These are phyloP conservation scores for Pythium phragmiticola DNA, from an alignment of 352 stramenopile genomes.

Conservation along the genomic window DNA sequence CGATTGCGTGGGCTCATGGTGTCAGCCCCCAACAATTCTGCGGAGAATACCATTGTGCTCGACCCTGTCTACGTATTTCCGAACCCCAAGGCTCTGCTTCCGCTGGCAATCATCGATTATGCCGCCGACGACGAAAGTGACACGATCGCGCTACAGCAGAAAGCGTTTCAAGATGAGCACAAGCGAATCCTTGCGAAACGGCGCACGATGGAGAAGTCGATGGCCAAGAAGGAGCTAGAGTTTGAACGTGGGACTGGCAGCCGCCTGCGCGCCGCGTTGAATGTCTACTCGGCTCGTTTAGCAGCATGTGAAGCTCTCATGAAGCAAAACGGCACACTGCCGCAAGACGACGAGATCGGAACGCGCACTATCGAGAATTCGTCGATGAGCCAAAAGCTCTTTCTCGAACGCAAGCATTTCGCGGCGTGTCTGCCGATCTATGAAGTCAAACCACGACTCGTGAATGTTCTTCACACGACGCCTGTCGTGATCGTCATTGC, in stretches of 20 bases:
- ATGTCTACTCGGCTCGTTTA: slow-evolving; percentile 12
- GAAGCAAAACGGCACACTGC: neutral
- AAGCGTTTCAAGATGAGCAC: neutral
- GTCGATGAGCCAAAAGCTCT: slow-evolving; percentile 7
- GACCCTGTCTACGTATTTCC: slow-evolving; percentile 1
- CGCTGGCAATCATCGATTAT: slow-evolving; percentile 23
- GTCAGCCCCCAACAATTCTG: neutral
- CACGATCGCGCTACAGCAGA: neutral
- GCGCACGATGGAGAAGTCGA: slow-evolving; percentile 3
- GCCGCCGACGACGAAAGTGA: slow-evolving; percentile 11
- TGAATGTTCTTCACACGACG: slow-evolving; percentile 11
- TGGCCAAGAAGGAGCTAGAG: slow-evolving; percentile 13
- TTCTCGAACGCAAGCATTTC: slow-evolving; percentile 21
- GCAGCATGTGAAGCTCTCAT: neutral
- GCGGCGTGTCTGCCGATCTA: slow-evolving; percentile 24
- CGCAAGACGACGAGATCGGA: neutral
- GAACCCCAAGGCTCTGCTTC: slow-evolving; percentile 6
- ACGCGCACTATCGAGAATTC: neutral
- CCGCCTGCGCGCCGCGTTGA: slow-evolving; percentile 10
- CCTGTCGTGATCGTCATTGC: slow-evolving; percentile 26
- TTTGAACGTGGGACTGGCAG: slow-evolving; percentile 1
- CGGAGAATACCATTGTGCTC: neutral
- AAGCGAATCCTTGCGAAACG: neutral
- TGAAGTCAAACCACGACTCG: slow-evolving; percentile 22
- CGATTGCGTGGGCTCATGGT: neutral